Evolutionary conservation across 305 asterid genomes (phyloP), one percentile per base, ranked within the genome.

Genomic region (Fraxinus greggii): DNA sequence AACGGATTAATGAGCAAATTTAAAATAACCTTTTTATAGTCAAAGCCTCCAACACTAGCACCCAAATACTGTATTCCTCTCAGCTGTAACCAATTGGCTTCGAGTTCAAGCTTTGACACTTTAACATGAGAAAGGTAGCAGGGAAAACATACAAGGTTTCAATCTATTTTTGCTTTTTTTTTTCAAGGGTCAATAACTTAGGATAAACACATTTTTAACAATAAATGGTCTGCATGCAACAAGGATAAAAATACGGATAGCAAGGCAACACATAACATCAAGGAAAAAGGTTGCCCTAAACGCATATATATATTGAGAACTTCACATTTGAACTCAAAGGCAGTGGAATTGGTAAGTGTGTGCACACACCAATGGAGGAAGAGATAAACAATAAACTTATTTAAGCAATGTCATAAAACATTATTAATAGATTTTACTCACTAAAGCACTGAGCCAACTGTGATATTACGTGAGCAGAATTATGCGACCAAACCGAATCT

Each of bases 371-470:
- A 5, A 7, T 5, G 67, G 67, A 56, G 67, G 9, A 17, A 19
- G 26, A 56, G 67, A 56, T 19, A 19, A 59, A 59, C n/a, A 54
- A n/a, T 3, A 61, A 7, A 23, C 29, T 6, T 15, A 63, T 56
- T 31, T 33, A 80, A 74, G 76, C 56, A 78, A 13, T 21, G 76
- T 12, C 38, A 77, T 75, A 85, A 82, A 81, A 36, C 63, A 67
- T 79, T 80, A 69, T 80, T 80, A 82, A 83, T 42, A 42, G 17
- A 10, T 29, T 89, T 83, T 79, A 93, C 97, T 93, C 97, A 95
- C 97, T 87, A 88, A 92, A 89, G 85, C 95, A 91, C 89, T 86
- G 97, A 89, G 96, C 88, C 87, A 92, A 89, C 84, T 92, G 93
- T 87, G 97, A 89, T 86, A 89, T 91, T 88, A 91, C 87, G 90